Evolutionary conservation across 164 flowering plant species (phyloP).

Genomic region (Tinospora cordifolia): DNA sequence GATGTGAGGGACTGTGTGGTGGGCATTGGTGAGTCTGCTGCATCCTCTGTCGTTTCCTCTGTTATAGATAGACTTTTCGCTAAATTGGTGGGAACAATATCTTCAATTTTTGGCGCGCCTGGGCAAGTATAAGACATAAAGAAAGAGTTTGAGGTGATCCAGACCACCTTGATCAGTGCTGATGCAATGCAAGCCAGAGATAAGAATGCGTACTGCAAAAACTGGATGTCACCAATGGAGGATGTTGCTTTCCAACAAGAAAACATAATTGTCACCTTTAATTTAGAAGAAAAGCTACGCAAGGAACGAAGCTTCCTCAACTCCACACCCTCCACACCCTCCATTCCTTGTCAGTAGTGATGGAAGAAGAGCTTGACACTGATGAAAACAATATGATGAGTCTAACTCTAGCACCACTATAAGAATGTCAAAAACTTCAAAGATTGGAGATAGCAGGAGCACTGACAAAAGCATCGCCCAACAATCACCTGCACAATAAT

Average conservation of each 20-base stretch:
- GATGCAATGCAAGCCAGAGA: not conserved
- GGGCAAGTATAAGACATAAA: not conserved
- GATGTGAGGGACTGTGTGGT: too few relatives aligned
- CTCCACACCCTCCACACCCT: too few relatives aligned
- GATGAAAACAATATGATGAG: too few relatives aligned
- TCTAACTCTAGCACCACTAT: too few relatives aligned
- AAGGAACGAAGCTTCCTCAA: not conserved
- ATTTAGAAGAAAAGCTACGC: not conserved
- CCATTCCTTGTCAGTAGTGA: too few relatives aligned
- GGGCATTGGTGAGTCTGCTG: not conserved
- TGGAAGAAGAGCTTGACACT: too few relatives aligned
- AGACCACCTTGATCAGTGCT: not conserved
- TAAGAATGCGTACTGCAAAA: not conserved
- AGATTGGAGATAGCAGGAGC: not conserved
- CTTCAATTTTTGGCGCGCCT: not conserved
- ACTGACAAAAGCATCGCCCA: not conserved
- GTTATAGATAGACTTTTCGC: not conserved
- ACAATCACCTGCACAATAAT: not conserved
- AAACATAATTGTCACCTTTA: not conserved
- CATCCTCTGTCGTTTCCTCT: too few relatives aligned
- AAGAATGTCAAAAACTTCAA: too few relatives aligned
- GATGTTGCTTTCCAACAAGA: not conserved
- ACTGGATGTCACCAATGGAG: not conserved
- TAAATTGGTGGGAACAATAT: not conserved
- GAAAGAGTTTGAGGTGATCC: too few relatives aligned